Conservation (phyloP, 352 stramenopile genomes). For the Phytophthora macrochlamydospora region DNA sequence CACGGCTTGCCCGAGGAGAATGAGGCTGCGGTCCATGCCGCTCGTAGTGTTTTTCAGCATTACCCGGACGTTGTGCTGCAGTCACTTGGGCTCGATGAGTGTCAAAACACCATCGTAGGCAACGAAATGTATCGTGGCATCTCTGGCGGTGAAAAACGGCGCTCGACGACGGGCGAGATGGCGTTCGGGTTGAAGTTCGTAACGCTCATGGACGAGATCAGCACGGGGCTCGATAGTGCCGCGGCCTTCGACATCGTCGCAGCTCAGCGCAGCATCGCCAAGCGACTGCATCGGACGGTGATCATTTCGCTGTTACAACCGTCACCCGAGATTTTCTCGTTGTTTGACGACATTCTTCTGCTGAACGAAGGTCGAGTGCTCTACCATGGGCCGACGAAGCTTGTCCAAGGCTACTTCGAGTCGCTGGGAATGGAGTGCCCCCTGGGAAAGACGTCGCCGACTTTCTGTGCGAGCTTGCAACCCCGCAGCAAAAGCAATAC, state of each 20-base stretch:
- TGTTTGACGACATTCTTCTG: conserved; percentile 79
- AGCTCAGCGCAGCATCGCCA: conserved; percentile 58
- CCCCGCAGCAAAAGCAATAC: conserved; percentile 31
- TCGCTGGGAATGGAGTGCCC: conserved; percentile 49
- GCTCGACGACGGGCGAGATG: conserved; percentile 87
- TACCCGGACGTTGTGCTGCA: conserved; percentile 57
- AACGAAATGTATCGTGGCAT: conserved; percentile 47
- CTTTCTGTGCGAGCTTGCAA: conserved; percentile 41
- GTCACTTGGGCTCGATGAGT: conserved; percentile 36
- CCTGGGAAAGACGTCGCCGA: conserved; percentile 31
- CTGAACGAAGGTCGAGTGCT: conserved; percentile 48
- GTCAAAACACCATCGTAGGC: conserved; percentile 42
- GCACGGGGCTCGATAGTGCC: conserved; percentile 43
- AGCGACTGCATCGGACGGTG: conserved; percentile 29
- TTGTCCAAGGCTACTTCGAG: conserved; percentile 70
- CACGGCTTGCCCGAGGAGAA: conserved; percentile 48
- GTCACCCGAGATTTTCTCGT: conserved; percentile 86
- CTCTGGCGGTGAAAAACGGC: conserved; percentile 82
- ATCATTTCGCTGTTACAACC: conserved; percentile 80
- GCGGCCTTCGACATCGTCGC: conserved; percentile 70
- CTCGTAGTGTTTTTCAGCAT: conserved; percentile 38
- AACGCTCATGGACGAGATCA: conserved; percentile 65
- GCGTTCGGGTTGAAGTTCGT: conserved; percentile 68
- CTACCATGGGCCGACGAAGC: conserved; percentile 35
- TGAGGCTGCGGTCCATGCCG: conserved; percentile 29